Percentiles rank a stretch among this genome's conserved stretches.
These are phyloP conservation scores for Pistacia atlantica DNA, from an alignment of 345 rosid species.

Conservation along the genomic window DNA sequence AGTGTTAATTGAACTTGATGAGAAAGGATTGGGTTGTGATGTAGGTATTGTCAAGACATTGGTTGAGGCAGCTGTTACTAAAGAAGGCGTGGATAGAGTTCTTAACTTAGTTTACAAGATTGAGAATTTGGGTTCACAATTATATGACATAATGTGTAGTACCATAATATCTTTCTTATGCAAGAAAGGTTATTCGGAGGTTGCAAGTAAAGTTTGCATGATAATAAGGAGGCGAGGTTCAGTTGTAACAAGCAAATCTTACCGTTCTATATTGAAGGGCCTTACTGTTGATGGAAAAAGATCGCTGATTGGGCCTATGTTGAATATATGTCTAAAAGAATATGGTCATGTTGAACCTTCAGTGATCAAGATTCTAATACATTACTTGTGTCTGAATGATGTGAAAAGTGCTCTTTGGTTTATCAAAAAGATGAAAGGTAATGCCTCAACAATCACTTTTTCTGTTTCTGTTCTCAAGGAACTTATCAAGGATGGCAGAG, in stretches of 20 bases:
- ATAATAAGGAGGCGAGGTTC: constrained; percentile 49
- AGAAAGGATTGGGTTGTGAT: constrained; percentile 51
- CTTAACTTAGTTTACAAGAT: constrained; percentile 46
- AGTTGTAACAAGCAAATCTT: constrained; percentile 41
- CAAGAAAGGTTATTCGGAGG: constrained; percentile 46
- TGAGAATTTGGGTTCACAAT: constrained; percentile 37
- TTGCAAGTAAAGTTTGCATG: constrained; percentile 48
- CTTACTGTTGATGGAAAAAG: constrained; percentile 34
- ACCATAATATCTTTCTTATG: constrained; percentile 58
- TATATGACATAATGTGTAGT: constrained; percentile 40
- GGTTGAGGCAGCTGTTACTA: constrained; percentile 42
- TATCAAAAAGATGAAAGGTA: constrained; percentile 41
- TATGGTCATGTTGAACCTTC: constrained; percentile 47
- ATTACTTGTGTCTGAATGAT: constrained; percentile 50
- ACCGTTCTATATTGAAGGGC: constrained; percentile 35
- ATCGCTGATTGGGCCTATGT: constrained; percentile 35
- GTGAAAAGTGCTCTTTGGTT: constrained; percentile 33
- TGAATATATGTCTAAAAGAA: constrained; percentile 45
- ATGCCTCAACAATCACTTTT: constrained; percentile 28
- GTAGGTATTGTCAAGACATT: constrained; percentile 37
- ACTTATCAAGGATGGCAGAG: constrained; percentile 51
- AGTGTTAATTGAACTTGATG: constrained; percentile 54
- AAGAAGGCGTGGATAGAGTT: constrained; percentile 49
- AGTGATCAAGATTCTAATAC: constrained; percentile 41
- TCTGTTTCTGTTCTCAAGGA: constrained; percentile 45